Evolutionary conservation across 768 basidiomycete genomes (phyloP).

Genomic region (Crassisporium funariophilum): DNA sequence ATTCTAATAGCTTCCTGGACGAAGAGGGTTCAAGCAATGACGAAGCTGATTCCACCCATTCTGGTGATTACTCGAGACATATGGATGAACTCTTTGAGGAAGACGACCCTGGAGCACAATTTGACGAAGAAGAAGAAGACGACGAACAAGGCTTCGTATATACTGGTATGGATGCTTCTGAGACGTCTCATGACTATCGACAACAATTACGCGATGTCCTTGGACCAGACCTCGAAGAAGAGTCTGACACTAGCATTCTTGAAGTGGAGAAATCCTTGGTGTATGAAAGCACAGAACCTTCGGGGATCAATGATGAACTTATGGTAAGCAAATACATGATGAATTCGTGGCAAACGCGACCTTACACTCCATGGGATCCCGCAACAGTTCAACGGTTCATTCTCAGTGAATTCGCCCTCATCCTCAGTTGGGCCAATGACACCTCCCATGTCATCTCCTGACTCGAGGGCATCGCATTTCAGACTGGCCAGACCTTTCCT

Average conservation of each 20-base stretch:
- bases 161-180: constrained; percentile 65
- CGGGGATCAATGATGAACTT: constrained; percentile 24
- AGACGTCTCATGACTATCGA: constrained; percentile 54
- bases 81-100: constrained; percentile 67
- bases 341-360: no score
- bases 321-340: constrained; percentile 32
- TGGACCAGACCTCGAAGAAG: constrained; percentile 59
- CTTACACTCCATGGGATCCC: no score
- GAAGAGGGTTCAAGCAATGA: constrained; percentile 35
- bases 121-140: constrained; percentile 46
- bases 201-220: constrained; percentile 75
- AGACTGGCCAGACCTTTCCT: constrained; percentile 59
- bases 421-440: constrained; percentile 39
- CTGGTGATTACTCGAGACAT: constrained; percentile 64
- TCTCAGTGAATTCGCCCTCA: constrained; percentile 39
- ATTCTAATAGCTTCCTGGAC: constrained; percentile 32
- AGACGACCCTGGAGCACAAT: constrained; percentile 27
- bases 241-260: constrained; percentile 39
- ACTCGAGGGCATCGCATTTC: constrained; percentile 30
- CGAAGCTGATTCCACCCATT: constrained; percentile 37
- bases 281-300: constrained; percentile 34
- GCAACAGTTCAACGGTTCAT: constrained; percentile 35
- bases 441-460: constrained; percentile 43
- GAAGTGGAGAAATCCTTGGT: constrained; percentile 51
- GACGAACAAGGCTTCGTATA: constrained; percentile 74